phyloP scores from a whole-genome alignment of 1,139 yeast species.

The Nematodospora anomalae region DNA sequence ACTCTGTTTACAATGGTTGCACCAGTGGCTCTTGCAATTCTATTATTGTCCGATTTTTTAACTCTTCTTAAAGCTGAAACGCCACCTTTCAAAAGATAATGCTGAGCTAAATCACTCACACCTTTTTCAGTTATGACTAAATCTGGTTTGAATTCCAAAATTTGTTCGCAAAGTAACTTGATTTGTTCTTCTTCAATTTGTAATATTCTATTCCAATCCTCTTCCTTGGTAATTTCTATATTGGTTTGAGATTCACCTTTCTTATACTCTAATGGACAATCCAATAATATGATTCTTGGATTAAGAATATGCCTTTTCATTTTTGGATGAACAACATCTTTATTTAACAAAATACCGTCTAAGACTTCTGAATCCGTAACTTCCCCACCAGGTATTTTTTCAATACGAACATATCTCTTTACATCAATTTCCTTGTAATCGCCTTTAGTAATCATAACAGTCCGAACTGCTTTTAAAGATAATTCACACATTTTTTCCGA shows the following conservation, averaged over 20 bases:
- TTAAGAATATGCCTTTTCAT: conserved; percentile 88
- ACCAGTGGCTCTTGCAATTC: conserved; percentile 96
- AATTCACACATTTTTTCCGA: conserved; percentile 86
- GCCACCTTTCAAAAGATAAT: conserved; percentile 89
- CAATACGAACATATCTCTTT: conserved; percentile 90
- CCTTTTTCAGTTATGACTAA: conserved; percentile 98
- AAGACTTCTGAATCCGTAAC: conserved; percentile 84
- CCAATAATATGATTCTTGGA: conserved; percentile 85
- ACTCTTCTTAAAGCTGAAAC: conserved; percentile 93
- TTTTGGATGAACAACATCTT: conserved; percentile 97
- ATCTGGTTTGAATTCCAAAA: conserved; percentile 85
- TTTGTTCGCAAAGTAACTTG: conserved; percentile 78
- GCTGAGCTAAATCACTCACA: conserved; percentile 97
- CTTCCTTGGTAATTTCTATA: conserved; percentile 94
- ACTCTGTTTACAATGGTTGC: conserved; percentile 95
- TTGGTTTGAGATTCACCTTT: conserved; percentile 99
- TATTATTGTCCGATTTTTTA: conserved; percentile 91
- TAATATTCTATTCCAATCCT: conserved; percentile 93
- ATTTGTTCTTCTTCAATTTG: conserved; percentile 99
- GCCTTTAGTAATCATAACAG: conserved; percentile 70
- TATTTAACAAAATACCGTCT: conserved; percentile 90
- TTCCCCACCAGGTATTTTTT: conserved; percentile 97
- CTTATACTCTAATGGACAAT: conserved; percentile 96
- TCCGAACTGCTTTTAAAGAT: conserved; percentile 84
- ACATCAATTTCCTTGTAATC: conserved; percentile 84